Evolutionary conservation across 208 protist genomes (phyloP), one percentile per base, ranked within the genome.

Genomic region (Paratrypanosoma confusum): DNA sequence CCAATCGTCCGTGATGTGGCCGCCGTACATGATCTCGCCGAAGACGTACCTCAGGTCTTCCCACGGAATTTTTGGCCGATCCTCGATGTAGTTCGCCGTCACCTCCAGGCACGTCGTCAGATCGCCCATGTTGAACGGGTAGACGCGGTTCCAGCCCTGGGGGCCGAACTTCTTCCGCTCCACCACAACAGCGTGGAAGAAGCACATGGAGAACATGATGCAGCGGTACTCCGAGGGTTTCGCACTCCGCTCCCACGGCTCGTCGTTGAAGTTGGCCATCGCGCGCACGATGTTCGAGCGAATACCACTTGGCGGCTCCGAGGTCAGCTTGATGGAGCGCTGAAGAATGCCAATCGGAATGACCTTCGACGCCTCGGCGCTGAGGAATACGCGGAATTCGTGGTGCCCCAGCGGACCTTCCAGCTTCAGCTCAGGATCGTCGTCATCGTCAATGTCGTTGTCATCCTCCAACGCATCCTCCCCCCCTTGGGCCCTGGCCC

Each of bases 1-100:
- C 80, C 85, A 97, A 60, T 98, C 93, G 66, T 99, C 97, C 20
- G 96, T 97, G 56, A 99, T 98, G 83, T 99, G 97, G 13, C 97
- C 97, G 24, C 97, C 97, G 72, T 99, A 99, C 92, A 99, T 97
- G 63, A 99, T 99, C 63, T 99, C 96, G 52, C 96, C 96, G 81
- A 99, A 98, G 22, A 99, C 95, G 77, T 99, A 99, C 24, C 91
- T 72, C 47, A 99, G 55, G 74, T 99, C 96, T 39, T 97, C 95
- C 97, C 97, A 99, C 50, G 96, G 97, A 2, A 96, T 80, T 69
- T 93, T 95, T 22, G 87, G 90, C 14, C 90, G 66, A 54, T 96
- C 90, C 63, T 99, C 97, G 40, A 99, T 95, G 71, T 98, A 98
- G 78, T 99, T 99, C 31, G 88, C 87, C 7, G 96, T 79, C 16